Percentiles rank a stretch among this genome's conserved stretches.
Evolutionary conservation across 2,329 filamentous ascomycete species (phyloP).

Genomic region (Monilinia fructigena): DNA sequence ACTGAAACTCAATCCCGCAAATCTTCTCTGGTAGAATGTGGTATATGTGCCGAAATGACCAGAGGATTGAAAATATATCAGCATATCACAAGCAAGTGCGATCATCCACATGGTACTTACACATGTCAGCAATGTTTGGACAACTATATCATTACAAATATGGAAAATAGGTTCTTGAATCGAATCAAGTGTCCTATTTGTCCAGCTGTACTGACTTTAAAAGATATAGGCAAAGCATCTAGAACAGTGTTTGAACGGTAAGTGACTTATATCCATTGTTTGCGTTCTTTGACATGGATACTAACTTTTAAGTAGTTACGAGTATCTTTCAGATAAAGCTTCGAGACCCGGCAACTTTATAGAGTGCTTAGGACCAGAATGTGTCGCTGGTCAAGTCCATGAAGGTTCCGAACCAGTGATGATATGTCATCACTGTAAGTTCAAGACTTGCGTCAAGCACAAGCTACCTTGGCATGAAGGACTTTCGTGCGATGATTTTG

Average conservation of each 20-base stretch:
- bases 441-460: constrained; percentile 30
- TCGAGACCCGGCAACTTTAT: constrained; percentile 7
- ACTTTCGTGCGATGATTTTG: constrained; percentile 32
- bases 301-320: constrained; percentile 1
- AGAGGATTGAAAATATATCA: too few relatives aligned
- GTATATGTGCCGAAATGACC: background rate
- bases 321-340: constrained; percentile 4
- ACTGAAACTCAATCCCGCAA: background rate
- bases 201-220: background rate
- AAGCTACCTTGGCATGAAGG: constrained; percentile 35
- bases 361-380: constrained; percentile 29
- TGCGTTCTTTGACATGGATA: background rate
- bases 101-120: background rate
- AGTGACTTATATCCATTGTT: background rate
- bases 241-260: background rate
- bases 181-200: constrained; percentile 18
- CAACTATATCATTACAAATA: constrained; percentile 1
- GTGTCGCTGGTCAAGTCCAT: constrained; percentile 30
- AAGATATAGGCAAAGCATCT: background rate
- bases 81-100: background rate
- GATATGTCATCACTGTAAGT: constrained; percentile 30
- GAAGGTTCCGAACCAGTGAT: constrained; percentile 27
- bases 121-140: constrained; percentile 7
- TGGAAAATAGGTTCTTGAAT: constrained; percentile 7
- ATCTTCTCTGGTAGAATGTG: background rate